phyloP scores from a whole-genome alignment of 192 early-diverging fungal genomes.

The Podila epicladia region DNA sequence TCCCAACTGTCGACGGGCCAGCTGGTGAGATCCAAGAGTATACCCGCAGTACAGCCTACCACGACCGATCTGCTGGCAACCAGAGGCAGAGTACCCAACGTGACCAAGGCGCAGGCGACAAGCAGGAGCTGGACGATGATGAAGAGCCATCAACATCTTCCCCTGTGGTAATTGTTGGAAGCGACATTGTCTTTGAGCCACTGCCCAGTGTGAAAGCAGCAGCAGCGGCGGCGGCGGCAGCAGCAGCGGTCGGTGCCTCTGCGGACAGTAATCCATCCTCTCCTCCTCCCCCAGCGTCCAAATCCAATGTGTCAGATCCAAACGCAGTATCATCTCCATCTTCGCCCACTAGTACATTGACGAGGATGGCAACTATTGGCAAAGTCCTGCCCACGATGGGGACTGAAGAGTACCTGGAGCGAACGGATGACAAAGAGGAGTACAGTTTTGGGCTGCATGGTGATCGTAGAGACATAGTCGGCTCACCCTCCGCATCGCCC shows the following conservation, averaged over 20 bases:
- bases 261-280: not conserved
- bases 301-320: not conserved
- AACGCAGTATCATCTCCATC: not conserved
- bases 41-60: slow-evolving; percentile 2
- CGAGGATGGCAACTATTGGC: slow-evolving; percentile 18
- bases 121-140: slow-evolving; percentile 17
- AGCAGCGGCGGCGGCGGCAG: slow-evolving; percentile 1
- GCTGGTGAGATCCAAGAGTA: slow-evolving; percentile 3
- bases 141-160: not conserved
- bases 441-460: slow-evolving; percentile 35
- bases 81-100: not conserved
- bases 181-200: slow-evolving; percentile 46
- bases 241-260: not conserved
- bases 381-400: slow-evolving; percentile 27
- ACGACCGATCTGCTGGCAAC: slow-evolving; percentile 14
- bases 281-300: not conserved
- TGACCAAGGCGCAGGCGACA: slow-evolving; percentile 5
- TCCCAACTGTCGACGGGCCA: not conserved
- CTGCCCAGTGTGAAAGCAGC: slow-evolving; percentile 45
- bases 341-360: not conserved
- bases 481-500: not conserved
- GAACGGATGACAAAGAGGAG: slow-evolving; percentile 49
- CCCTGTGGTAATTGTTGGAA: slow-evolving; percentile 43
- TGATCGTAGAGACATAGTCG: not conserved
- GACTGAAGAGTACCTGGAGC: slow-evolving; percentile 42